Evolutionary conservation across 2,329 filamentous ascomycete species (phyloP).

Genomic region (Scolecobasidium constrictum): DNA sequence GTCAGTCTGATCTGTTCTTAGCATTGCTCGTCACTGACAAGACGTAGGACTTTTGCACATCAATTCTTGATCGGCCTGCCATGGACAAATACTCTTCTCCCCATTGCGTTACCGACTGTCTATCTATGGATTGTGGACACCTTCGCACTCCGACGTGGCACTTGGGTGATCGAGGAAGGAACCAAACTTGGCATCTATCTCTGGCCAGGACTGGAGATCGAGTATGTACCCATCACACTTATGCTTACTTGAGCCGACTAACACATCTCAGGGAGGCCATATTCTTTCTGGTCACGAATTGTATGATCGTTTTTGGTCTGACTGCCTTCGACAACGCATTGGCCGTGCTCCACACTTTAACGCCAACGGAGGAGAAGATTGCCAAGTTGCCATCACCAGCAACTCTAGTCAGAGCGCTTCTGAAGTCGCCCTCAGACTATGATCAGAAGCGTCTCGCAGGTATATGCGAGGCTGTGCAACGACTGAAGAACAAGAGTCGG

Average conservation of each 20-base stretch:
- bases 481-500: conserved; percentile 53
- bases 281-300: conserved; percentile 63
- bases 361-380: conserved; percentile 41
- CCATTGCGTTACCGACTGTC: conserved; percentile 52
- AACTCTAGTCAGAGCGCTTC: conserved; percentile 42
- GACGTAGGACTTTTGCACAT: conserved; percentile 44
- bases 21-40: not conserved
- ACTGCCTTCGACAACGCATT: conserved; percentile 59
- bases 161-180: conserved; percentile 57
- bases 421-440: conserved; percentile 38
- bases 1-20: conserved; percentile 18
- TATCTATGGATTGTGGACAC: conserved; percentile 67
- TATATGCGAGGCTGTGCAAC: conserved; percentile 46
- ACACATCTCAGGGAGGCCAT: conserved; percentile 43
- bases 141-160: conserved; percentile 53
- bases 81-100: conserved; percentile 42
- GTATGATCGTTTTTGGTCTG: conserved; percentile 57
- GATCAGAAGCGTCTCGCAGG: conserved; percentile 47
- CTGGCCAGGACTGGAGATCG: conserved; percentile 57
- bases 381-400: conserved; percentile 38
- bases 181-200: conserved; percentile 56
- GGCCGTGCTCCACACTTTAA: conserved; percentile 54
- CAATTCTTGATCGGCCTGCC: conserved; percentile 54
- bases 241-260: conserved; percentile 7
- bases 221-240: conserved; percentile 25